Evolutionary conservation across 2,329 filamentous ascomycete genomes (phyloP).

Genomic region (Paraphoma sp.): DNA sequence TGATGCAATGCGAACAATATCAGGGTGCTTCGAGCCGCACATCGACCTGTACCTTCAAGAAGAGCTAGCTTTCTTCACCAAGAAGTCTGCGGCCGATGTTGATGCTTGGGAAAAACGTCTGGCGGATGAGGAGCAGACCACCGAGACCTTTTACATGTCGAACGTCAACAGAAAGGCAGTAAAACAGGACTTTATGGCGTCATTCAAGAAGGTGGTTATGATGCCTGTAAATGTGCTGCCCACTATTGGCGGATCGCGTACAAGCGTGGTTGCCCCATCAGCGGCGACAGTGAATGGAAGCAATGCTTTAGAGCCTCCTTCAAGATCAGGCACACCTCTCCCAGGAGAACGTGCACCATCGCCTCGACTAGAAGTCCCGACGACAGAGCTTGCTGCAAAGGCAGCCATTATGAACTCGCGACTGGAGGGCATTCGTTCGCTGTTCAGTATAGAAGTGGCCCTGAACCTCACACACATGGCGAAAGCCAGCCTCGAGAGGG

Average conservation of each 20-base stretch:
- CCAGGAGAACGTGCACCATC: constrained; percentile 45
- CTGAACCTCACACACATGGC: constrained; percentile 87
- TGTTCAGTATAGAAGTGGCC: constrained; percentile 96
- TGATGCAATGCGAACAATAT: constrained; percentile 71
- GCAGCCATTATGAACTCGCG: constrained; percentile 96
- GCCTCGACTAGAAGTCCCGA: constrained; percentile 70
- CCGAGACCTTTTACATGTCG: constrained; percentile 94
- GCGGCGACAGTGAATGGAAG: constrained; percentile 32
- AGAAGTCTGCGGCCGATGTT: constrained; percentile 78
- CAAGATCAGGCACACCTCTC: constrained; percentile 47
- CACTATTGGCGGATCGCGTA: constrained; percentile 56
- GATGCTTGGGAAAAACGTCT: constrained; percentile 89
- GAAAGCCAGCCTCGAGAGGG: constrained; percentile 85
- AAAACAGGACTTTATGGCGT: constrained; percentile 94
- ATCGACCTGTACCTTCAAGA: constrained; percentile 93
- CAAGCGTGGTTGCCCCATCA: constrained; percentile 46
- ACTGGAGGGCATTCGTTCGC: constrained; percentile 89
- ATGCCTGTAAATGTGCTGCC: constrained; percentile 94
- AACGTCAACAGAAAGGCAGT: constrained; percentile 93
- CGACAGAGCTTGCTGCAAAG: constrained; percentile 91
- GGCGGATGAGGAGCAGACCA: constrained; percentile 85
- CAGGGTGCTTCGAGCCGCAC: constrained; percentile 85
- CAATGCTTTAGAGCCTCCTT: constrained; percentile 36
- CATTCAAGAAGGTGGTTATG: constrained; percentile 99
- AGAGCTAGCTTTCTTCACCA: constrained; percentile 85